phyloP scores from a whole-genome alignment of 2,329 filamentous ascomycete species.

The Diplodia sapinea region DNA sequence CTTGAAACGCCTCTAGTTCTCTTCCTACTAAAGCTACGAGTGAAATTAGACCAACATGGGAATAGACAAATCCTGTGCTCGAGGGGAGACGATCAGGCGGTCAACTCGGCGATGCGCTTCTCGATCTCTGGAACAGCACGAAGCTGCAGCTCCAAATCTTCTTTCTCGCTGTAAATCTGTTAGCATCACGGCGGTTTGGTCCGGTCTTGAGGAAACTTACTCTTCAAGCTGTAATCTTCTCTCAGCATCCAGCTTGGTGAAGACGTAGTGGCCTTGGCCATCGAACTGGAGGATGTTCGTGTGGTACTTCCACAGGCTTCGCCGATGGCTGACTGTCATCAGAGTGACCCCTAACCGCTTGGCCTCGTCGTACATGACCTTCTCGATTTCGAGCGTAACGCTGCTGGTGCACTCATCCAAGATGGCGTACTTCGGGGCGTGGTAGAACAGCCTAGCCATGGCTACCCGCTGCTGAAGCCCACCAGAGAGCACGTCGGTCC shows the following conservation, averaged over 20 bases:
- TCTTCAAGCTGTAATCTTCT: constrained; percentile 85
- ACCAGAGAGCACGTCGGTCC: constrained; percentile 90
- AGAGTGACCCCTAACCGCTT: constrained; percentile 90
- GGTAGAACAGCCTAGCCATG: constrained; percentile 95
- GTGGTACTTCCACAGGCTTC: constrained; percentile 97
- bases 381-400: constrained; percentile 93
- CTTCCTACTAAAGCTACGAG: background rate
- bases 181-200: constrained; percentile 5
- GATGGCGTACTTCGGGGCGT: constrained; percentile 90
- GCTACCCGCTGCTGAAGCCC: constrained; percentile 95
- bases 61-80: constrained; percentile 1
- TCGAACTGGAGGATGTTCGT: constrained; percentile 95
- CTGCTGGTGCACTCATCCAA: constrained; percentile 95
- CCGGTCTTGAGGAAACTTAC: constrained; percentile 48
- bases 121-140: constrained; percentile 87
- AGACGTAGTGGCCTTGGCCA: constrained; percentile 88
- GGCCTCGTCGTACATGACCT: constrained; percentile 95
- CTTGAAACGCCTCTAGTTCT: constrained; percentile 21
- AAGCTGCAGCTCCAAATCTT: constrained; percentile 86
- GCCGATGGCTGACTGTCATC: constrained; percentile 92
- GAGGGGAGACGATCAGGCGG: constrained; percentile 33
- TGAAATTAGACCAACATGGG: background rate
- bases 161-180: constrained; percentile 71
- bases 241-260: constrained; percentile 88
- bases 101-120: constrained; percentile 81